These are phyloP conservation scores for Xylariaceae sp. DNA, from an alignment of 2,329 filamentous ascomycete species.

Conservation along the genomic window DNA sequence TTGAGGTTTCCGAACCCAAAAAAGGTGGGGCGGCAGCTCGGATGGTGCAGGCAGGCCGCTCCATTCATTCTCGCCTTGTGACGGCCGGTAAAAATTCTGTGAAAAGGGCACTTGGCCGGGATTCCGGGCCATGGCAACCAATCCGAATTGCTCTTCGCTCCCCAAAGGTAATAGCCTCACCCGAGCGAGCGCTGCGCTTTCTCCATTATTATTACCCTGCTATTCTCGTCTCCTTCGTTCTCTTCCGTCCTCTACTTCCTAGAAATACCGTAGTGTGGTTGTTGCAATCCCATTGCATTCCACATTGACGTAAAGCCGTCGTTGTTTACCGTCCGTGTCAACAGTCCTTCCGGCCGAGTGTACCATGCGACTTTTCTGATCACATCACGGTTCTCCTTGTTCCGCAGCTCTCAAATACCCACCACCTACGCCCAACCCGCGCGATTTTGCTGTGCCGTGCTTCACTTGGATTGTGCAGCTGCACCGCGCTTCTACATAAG, in stretches of 20 bases:
- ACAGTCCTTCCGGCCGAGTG: neutral
- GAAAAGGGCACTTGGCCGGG: slow-evolving; percentile 17
- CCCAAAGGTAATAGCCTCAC: slow-evolving; percentile 20
- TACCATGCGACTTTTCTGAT: neutral
- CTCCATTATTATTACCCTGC: neutral
- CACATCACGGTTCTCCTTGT: neutral
- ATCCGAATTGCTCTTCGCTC: slow-evolving; percentile 9
- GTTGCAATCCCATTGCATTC: neutral
- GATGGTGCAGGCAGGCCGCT: neutral
- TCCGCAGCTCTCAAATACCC: neutral
- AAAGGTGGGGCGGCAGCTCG: neutral
- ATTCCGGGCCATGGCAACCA: slow-evolving; percentile 15
- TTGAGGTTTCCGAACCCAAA: neutral
- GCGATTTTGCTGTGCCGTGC: neutral
- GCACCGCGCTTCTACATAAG: neutral
- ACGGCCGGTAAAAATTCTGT: slow-evolving; percentile 1
- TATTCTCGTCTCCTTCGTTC: neutral
- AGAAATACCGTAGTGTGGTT: neutral
- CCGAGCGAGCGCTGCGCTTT: slow-evolving; percentile 1
- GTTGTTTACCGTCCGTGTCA: neutral
- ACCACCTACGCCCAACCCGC: neutral
- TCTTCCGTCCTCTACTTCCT: neutral
- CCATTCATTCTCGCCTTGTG: neutral
- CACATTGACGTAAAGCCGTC: neutral
- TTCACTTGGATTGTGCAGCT: neutral